phyloP scores from a whole-genome alignment of 768 basidiomycete genomes.

The Tephrocybe sp. region DNA sequence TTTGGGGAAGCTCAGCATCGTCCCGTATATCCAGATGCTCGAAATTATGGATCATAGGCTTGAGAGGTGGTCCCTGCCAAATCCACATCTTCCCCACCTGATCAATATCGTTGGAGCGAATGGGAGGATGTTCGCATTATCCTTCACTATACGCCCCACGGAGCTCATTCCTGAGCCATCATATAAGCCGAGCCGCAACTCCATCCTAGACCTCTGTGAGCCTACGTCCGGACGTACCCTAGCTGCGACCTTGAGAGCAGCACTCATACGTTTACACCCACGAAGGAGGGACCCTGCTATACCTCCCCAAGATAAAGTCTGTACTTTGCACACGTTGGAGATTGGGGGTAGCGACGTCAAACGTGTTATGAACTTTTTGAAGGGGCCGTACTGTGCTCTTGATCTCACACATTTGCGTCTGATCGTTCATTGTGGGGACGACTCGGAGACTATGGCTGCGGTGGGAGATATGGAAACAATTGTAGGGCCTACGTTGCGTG shows the following conservation, averaged over 20 bases:
- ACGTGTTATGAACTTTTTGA: neutral
- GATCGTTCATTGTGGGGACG: neutral
- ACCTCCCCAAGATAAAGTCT: neutral
- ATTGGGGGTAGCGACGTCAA: neutral
- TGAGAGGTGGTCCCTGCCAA: neutral
- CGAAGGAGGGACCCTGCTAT: neutral
- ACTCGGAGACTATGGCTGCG: neutral
- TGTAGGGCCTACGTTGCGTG: neutral
- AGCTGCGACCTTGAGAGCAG: neutral
- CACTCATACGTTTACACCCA: neutral
- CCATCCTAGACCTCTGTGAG: neutral
- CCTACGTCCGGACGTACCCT: neutral
- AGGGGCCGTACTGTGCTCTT: neutral
- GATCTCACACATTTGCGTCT: neutral
- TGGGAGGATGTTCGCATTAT: neutral
- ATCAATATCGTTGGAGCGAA: neutral
- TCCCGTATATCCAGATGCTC: neutral
- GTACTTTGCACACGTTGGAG: neutral
- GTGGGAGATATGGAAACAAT: neutral
- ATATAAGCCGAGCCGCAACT: neutral
- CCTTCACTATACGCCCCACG: neutral
- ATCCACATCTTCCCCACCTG: neutral
- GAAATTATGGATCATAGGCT: neutral
- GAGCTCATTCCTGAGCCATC: neutral
- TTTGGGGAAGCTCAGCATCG: neutral